A percentile compares a stretch with the other conserved stretches of the same genome.
Evolutionary conservation across 345 rosid species (phyloP).

Genomic region (Bruguiera parviflora): DNA sequence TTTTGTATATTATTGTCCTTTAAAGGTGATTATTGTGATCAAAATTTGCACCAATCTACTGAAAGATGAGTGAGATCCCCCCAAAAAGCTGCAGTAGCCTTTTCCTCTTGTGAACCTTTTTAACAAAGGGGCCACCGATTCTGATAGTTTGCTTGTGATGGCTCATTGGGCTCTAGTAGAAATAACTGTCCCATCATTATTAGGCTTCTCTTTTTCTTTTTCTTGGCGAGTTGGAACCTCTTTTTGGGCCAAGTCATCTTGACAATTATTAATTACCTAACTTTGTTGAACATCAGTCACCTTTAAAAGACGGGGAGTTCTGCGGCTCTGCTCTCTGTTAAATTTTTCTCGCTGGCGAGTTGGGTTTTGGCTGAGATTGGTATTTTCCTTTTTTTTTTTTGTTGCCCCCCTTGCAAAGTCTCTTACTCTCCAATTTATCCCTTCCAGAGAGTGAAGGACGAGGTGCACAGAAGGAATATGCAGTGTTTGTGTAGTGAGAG

Average conservation of each 20-base stretch:
- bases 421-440: background rate
- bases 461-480: slow-evolving; percentile 57
- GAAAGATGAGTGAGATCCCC: background rate
- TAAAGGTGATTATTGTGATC: background rate
- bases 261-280: too few relatives aligned
- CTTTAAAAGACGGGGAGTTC: background rate
- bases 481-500: slow-evolving; percentile 23
- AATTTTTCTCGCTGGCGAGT: too few relatives aligned
- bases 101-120: background rate
- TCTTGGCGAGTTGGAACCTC: background rate
- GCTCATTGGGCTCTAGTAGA: background rate
- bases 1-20: background rate
- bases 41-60: background rate
- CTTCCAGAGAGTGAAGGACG: slow-evolving; percentile 72
- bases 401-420: background rate
- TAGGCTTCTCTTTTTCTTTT: background rate
- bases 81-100: background rate
- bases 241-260: background rate
- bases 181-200: background rate
- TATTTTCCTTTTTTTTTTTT: background rate
- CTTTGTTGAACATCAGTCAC: background rate
- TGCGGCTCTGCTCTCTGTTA: too few relatives aligned
- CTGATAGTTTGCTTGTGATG: background rate
- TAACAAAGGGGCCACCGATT: background rate
- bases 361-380: background rate